Evolutionary conservation across 176 grass and related monocot species (phyloP).

Genomic region (Oryza rufipogon): DNA sequence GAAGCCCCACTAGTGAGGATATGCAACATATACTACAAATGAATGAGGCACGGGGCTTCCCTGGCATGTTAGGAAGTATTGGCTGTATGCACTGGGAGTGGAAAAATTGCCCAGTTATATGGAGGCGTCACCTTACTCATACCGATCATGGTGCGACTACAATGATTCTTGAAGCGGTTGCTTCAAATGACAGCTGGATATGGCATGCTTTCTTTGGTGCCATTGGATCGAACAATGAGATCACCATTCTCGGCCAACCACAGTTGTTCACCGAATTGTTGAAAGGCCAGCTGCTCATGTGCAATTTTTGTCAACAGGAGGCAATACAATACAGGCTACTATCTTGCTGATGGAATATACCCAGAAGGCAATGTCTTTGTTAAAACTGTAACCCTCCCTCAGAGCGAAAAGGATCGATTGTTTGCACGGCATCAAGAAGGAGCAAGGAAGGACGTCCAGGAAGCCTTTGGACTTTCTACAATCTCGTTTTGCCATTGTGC

Average conservation of each 20-base stretch:
- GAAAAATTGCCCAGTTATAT: slow-evolving; percentile 44
- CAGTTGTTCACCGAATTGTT: slow-evolving; percentile 22
- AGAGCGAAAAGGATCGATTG: slow-evolving; percentile 40
- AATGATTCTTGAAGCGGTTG: slow-evolving; percentile 45
- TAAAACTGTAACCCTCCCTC: slow-evolving; percentile 36
- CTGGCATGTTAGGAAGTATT: slow-evolving; percentile 48
- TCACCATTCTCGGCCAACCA: slow-evolving; percentile 31
- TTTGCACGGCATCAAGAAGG: slow-evolving; percentile 27
- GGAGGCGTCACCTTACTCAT: slow-evolving; percentile 45
- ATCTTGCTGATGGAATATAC: slow-evolving; percentile 36
- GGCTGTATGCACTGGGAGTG: slow-evolving; percentile 43
- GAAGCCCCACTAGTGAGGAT: slow-evolving; percentile 27
- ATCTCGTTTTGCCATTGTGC: slow-evolving; percentile 43
- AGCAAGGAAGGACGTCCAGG: slow-evolving; percentile 30
- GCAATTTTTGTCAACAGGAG: slow-evolving; percentile 37
- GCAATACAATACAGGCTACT: slow-evolving; percentile 36
- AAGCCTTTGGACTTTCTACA: slow-evolving; percentile 24
- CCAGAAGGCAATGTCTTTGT: slow-evolving; percentile 39
- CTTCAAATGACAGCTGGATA: slow-evolving; percentile 49
- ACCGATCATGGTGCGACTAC: slow-evolving; percentile 5
- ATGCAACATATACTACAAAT: slow-evolving; percentile 18
- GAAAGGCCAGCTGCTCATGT: slow-evolving; percentile 28
- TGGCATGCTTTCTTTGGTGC: slow-evolving; percentile 44
- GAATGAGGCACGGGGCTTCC: slow-evolving; percentile 36
- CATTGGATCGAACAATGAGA: slow-evolving; percentile 40